Conservation (phyloP, 2,329 filamentous ascomycete genomes). For the Botrytis byssoidea region DNA sequence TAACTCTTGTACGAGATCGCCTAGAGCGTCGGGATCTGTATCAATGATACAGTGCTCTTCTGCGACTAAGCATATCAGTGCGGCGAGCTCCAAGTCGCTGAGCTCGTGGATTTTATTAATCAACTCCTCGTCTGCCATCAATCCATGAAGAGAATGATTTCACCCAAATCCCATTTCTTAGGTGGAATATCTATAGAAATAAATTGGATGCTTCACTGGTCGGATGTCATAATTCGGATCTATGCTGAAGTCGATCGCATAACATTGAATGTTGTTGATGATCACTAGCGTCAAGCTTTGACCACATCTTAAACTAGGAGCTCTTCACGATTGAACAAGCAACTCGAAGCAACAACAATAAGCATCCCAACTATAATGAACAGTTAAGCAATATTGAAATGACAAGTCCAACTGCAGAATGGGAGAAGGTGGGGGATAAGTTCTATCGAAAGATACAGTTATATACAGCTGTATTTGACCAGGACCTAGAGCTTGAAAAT, state of each 20-base stretch:
- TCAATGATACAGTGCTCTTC: conserved; percentile 88
- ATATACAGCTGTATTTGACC: conserved; percentile 90
- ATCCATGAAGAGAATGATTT: conserved; percentile 22
- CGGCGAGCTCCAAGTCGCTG: conserved; percentile 83
- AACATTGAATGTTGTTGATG: conserved; percentile 15
- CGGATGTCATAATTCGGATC: background rate
- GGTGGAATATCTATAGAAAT: background rate
- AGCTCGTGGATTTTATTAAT: conserved; percentile 72
- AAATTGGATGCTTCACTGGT: background rate
- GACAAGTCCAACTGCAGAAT: conserved; percentile 61
- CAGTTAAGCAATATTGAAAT: conserved; percentile 25
- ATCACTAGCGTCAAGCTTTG: conserved; percentile 34
- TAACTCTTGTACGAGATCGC: conserved; percentile 72
- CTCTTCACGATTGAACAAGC: conserved; percentile 12
- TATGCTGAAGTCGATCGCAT: conserved; percentile 23
- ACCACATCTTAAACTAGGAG: conserved; percentile 33
- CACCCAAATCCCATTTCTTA: conserved; percentile 21
- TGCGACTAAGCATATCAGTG: conserved; percentile 76
- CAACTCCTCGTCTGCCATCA: conserved; percentile 62
- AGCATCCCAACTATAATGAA: conserved; percentile 11
- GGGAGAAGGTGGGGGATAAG: conserved; percentile 88
- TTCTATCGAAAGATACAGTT: conserved; percentile 95
- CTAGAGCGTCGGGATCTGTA: conserved; percentile 59
- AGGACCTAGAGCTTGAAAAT: conserved; percentile 91
- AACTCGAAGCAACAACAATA: conserved; percentile 17